Evolutionary conservation across 352 stramenopile genomes (phyloP).

Genomic region (Globisporangium carolinianum): DNA sequence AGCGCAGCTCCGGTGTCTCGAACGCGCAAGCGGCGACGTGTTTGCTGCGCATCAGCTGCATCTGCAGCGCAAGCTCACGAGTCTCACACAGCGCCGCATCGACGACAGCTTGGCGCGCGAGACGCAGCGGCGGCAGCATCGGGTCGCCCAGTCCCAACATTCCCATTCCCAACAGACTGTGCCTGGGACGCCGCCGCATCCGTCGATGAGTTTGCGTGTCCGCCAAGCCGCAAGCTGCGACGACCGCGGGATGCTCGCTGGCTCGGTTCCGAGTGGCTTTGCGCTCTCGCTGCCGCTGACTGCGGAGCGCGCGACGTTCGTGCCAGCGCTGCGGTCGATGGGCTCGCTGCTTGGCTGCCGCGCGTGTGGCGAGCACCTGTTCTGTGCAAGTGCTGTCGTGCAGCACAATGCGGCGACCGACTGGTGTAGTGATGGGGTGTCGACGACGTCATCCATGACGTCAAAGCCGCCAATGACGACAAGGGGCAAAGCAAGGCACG

Average conservation of each 20-base stretch:
- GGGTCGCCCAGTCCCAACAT: background rate
- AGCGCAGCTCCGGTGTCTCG: constrained; percentile 70
- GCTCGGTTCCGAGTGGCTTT: constrained; percentile 46
- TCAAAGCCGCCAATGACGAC: background rate
- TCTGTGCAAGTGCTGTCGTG: constrained; percentile 58
- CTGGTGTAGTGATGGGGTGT: no score
- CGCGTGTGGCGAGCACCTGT: constrained; percentile 46
- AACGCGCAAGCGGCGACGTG: constrained; percentile 56
- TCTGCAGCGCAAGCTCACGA: constrained; percentile 31
- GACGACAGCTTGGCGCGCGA: constrained; percentile 19
- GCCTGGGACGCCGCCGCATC: constrained; percentile 12
- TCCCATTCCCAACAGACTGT: constrained; percentile 13
- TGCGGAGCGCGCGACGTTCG: constrained; percentile 31
- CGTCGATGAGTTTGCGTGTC: constrained; percentile 16
- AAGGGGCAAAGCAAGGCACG: background rate
- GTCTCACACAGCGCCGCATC: constrained; percentile 29
- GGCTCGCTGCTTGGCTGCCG: constrained; percentile 61
- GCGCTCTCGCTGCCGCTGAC: constrained; percentile 31
- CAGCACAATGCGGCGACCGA: constrained; percentile 9
- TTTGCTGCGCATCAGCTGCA: constrained; percentile 75
- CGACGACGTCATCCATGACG: no score
- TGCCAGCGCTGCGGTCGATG: constrained; percentile 68
- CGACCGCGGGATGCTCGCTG: constrained; percentile 55
- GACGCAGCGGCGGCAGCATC: constrained; percentile 19
- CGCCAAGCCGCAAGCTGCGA: constrained; percentile 21